phyloP scores from a whole-genome alignment of 225 moss, liverwort and hornwort genomes.

The Neckera pumila region DNA sequence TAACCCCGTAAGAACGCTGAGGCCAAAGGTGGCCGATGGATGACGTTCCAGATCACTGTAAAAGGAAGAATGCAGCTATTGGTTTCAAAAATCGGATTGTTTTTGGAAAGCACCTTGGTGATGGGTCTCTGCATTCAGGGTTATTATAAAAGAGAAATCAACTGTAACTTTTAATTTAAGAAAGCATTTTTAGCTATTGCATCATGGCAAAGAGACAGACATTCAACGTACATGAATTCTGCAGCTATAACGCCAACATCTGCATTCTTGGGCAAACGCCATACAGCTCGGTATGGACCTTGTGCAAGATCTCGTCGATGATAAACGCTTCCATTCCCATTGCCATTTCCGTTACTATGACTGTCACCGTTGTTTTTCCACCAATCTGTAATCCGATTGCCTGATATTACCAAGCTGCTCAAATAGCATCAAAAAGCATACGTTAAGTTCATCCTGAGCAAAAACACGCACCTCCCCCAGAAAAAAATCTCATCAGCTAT shows the following conservation, averaged over 20 bases:
- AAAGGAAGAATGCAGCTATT: no score
- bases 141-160: neutral
- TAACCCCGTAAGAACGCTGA: neutral
- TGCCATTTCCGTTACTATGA: conserved; percentile 13
- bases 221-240: conserved; percentile 63
- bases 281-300: conserved; percentile 88
- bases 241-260: conserved; percentile 60
- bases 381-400: conserved; percentile 85
- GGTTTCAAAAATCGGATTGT: neutral
- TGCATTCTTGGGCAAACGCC: conserved; percentile 78
- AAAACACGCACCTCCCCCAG: neutral
- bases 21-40: neutral
- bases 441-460: neutral
- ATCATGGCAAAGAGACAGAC: neutral
- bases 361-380: conserved; percentile 58
- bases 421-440: neutral
- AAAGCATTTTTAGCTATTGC: neutral
- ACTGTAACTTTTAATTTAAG: neutral
- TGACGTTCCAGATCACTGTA: neutral
- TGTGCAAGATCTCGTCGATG: conserved; percentile 86
- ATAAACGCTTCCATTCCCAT: conserved; percentile 60
- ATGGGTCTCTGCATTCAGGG: neutral
- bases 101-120: neutral
- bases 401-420: conserved; percentile 82
- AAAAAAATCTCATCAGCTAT: neutral